phyloP scores from a whole-genome alignment of 1,139 yeast genomes.

The Yamadazyma taylorii region DNA sequence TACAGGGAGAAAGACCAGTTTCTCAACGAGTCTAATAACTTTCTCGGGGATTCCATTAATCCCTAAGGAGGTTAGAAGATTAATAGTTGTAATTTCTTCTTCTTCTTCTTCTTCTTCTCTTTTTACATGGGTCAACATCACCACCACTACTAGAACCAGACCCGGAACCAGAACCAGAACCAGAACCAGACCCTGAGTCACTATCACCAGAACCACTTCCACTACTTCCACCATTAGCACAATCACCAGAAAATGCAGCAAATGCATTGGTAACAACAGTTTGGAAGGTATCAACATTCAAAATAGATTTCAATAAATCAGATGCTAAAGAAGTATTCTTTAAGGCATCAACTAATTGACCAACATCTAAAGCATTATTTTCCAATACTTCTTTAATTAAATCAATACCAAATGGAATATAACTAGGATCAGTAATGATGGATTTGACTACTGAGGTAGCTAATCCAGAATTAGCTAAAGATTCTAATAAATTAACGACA shows the following conservation, averaged over 20 bases:
- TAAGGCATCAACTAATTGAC: slow-evolving; percentile 32
- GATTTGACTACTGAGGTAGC: slow-evolving; percentile 43
- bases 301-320: slow-evolving; percentile 36
- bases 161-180: slow-evolving; percentile 12
- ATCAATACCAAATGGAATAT: slow-evolving; percentile 38
- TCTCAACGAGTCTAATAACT: too few species aligned
- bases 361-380: slow-evolving; percentile 30
- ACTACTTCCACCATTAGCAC: slow-evolving; percentile 21
- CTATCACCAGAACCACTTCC: slow-evolving; percentile 11
- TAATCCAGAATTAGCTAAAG: slow-evolving; percentile 43
- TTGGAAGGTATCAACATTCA: slow-evolving; percentile 34
- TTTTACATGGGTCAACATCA: slow-evolving; percentile 29
- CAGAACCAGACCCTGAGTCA: slow-evolving; percentile 10
- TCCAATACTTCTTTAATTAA: slow-evolving; percentile 34
- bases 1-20: not conserved
- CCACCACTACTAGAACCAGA: slow-evolving; percentile 16
- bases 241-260: slow-evolving; percentile 44
- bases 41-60: too few species aligned
- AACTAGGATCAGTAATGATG: slow-evolving; percentile 38
- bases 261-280: slow-evolving; percentile 43
- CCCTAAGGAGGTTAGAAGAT: too few species aligned
- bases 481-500: slow-evolving; percentile 40
- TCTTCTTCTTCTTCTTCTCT: slow-evolving; percentile 42
- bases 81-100: slow-evolving; percentile 30
- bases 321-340: slow-evolving; percentile 38